Conservation (phyloP, 108 stramenopile species). For the Chaetoceros muelleri region DNA sequence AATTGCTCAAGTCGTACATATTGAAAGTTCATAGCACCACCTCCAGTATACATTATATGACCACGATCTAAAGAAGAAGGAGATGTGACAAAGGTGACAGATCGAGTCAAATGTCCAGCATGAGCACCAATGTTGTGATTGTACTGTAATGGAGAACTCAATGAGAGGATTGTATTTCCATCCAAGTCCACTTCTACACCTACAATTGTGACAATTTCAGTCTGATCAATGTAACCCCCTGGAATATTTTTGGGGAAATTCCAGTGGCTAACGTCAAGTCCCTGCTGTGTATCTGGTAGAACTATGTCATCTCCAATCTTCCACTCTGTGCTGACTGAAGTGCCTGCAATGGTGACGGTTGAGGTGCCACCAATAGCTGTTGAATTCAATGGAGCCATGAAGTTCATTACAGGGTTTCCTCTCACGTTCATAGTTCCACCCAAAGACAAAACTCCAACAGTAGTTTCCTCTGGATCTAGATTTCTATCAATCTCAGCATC, state of each 20-base stretch:
- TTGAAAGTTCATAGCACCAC: constrained; percentile 6
- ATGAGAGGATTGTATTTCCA: constrained; percentile 1
- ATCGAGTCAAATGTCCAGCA: constrained; percentile 8
- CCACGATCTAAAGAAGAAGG: constrained; percentile 4
- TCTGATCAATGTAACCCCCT: constrained; percentile 5
- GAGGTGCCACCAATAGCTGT: constrained; percentile 1
- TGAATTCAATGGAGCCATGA: constrained; percentile 3
- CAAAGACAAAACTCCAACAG: constrained; percentile 7
- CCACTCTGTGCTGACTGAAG: not conserved
- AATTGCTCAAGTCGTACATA: constrained; percentile 4
- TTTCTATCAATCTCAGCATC: constrained; percentile 3
- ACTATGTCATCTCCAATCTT: constrained; percentile 6
- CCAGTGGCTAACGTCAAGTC: constrained; percentile 12
- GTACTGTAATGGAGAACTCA: not conserved
- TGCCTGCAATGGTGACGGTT: not conserved
- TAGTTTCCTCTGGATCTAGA: constrained; percentile 2
- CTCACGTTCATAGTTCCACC: constrained; percentile 2
- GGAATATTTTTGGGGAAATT: constrained; percentile 2
- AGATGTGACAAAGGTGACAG: constrained; percentile 3
- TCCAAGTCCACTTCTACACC: not conserved
- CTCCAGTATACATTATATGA: constrained; percentile 12
- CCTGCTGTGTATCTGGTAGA: constrained; percentile 13
- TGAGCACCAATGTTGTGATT: constrained; percentile 5
- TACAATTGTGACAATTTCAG: constrained; percentile 2
- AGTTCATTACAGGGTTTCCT: constrained; percentile 4